Conservation (phyloP, 139 green algal genomes). For the Trebouxia sp. region DNA sequence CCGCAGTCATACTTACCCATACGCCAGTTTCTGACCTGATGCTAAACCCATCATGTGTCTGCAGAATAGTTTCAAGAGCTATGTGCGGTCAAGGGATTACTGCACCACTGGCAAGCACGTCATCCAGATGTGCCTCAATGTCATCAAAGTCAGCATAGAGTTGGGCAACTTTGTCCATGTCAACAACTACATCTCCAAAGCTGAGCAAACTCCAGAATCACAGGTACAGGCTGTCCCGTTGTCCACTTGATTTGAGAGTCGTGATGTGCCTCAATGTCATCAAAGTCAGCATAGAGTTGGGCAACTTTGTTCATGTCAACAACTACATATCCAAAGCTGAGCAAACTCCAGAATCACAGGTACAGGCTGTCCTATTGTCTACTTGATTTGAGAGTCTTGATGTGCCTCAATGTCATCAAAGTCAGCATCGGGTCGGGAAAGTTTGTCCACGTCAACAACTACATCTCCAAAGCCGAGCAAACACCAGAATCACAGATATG, state of each 20-base stretch:
- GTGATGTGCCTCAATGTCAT: slow-evolving; percentile 92
- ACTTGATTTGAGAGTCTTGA: no score
- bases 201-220: slow-evolving; percentile 67
- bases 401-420: slow-evolving; percentile 88
- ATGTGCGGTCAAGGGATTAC: slow-evolving; percentile 90
- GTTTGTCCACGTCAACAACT: slow-evolving; percentile 85
- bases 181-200: slow-evolving; percentile 85
- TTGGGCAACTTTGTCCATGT: slow-evolving; percentile 86
- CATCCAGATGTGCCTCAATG: slow-evolving; percentile 86
- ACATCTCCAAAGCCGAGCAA: slow-evolving; percentile 84
- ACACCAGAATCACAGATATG: slow-evolving; percentile 57
- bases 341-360: slow-evolving; percentile 55
- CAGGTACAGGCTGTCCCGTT: slow-evolving; percentile 33
- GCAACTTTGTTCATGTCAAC: slow-evolving; percentile 81
- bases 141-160: slow-evolving; percentile 78
- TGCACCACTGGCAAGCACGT: slow-evolving; percentile 87
- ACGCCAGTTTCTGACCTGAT: no score
- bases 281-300: slow-evolving; percentile 73
- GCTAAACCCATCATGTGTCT: not conserved
- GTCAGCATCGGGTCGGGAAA: slow-evolving; percentile 80
- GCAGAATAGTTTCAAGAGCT: slow-evolving; percentile 88
- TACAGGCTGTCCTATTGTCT: not conserved
- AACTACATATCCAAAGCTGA: slow-evolving; percentile 91
- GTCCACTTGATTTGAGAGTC: no score
- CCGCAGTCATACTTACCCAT: no score